Evolutionary conservation across 495 filamentous ascomycete species (phyloP).

Genomic region (Immersiella caudata): DNA sequence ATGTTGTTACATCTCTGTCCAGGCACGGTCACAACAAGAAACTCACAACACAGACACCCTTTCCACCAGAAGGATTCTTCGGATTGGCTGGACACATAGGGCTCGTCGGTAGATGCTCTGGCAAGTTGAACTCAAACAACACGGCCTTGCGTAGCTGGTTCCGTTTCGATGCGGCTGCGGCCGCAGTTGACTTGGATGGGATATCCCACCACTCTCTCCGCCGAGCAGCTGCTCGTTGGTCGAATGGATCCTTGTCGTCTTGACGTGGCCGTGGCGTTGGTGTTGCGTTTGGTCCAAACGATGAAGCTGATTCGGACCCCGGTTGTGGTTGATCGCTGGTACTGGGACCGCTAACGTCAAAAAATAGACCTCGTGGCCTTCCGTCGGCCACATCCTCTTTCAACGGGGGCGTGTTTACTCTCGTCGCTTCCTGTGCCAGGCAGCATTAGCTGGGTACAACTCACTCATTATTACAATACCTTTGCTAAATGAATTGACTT

Average conservation of each 20-base stretch:
- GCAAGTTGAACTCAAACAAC: conserved; percentile 57
- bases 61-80: conserved; percentile 55
- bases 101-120: conserved; percentile 66
- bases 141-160: conserved; percentile 19
- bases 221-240: not conserved
- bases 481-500: conserved; percentile 16
- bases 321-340: conserved; percentile 9
- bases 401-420: conserved; percentile 52
- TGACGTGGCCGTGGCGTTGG: not conserved
- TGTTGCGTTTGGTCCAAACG: not conserved
- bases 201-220: conserved; percentile 30
- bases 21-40: not conserved
- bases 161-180: conserved; percentile 1
- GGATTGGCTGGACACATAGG: conserved; percentile 65
- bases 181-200: conserved; percentile 7
- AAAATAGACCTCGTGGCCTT: conserved; percentile 51
- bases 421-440: conserved; percentile 46
- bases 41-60: conserved; percentile 56
- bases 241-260: conserved; percentile 2
- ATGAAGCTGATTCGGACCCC: conserved; percentile 21
- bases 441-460: not conserved
- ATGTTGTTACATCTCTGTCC: not conserved
- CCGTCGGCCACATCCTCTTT: conserved; percentile 34
- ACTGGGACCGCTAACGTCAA: conserved; percentile 41
- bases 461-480: no score